phyloP scores from a whole-genome alignment of 495 filamentous ascomycete species.

The Corynascus novoguineensis region DNA sequence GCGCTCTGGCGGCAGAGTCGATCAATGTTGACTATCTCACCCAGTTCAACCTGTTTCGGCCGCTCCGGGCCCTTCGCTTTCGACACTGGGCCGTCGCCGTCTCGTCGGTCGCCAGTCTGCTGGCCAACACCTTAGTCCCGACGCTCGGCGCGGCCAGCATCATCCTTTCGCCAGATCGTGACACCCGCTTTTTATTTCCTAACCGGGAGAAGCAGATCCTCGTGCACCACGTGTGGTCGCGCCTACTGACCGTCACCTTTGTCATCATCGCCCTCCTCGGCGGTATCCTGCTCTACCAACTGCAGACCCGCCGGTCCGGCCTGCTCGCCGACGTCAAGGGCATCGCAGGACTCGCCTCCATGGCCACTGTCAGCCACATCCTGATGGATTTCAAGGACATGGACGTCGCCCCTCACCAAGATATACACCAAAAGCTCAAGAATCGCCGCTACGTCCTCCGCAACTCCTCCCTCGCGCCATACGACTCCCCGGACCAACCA shows the following conservation, averaged over 20 bases:
- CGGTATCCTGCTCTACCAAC: constrained; percentile 51
- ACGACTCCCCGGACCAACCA: constrained; percentile 25
- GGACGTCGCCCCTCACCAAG: constrained; percentile 57
- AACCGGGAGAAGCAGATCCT: constrained; percentile 45
- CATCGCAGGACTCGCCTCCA: constrained; percentile 67
- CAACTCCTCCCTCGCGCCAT: constrained; percentile 57
- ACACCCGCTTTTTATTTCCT: constrained; percentile 25
- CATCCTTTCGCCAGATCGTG: constrained; percentile 45
- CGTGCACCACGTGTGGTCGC: constrained; percentile 54
- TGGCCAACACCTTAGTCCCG: constrained; percentile 60
- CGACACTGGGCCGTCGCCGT: constrained; percentile 61
- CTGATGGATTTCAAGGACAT: constrained; percentile 68
- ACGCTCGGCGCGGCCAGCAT: constrained; percentile 56
- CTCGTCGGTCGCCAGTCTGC: constrained; percentile 54
- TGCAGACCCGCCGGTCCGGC: constrained; percentile 56
- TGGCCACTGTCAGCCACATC: constrained; percentile 67
- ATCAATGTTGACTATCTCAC: constrained; percentile 71
- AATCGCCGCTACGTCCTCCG: constrained; percentile 61
- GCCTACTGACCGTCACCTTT: constrained; percentile 49
- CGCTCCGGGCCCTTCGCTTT: constrained; percentile 53
- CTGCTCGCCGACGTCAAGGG: constrained; percentile 64
- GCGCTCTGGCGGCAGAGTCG: constrained; percentile 59
- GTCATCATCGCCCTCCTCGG: constrained; percentile 52
- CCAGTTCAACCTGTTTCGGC: constrained; percentile 56
- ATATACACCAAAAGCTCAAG: constrained; percentile 61